Conservation (phyloP, 2,329 filamentous ascomycete species). For the Samsoniella hepiali region DNA sequence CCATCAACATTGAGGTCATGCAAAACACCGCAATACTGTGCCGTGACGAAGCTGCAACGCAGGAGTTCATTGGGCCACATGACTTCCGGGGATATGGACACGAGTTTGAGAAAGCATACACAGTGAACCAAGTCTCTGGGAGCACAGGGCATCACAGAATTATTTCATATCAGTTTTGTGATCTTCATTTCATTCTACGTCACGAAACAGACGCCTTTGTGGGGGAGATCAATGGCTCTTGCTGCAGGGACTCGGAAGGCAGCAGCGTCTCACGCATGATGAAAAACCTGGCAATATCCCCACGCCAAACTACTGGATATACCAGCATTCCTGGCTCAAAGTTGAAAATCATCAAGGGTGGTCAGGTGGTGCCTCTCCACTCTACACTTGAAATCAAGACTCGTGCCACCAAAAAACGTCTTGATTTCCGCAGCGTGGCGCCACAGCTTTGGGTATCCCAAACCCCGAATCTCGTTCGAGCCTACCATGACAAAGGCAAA, state of each 20-base stretch:
- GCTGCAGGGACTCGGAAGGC: not conserved
- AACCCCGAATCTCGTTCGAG: conserved; percentile 44
- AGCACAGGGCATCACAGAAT: conserved; percentile 46
- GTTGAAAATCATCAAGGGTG: conserved; percentile 32
- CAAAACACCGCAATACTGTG: no score
- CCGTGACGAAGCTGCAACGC: no score
- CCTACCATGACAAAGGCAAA: conserved; percentile 37
- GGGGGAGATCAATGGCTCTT: conserved; percentile 23
- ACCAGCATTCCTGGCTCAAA: conserved; percentile 23
- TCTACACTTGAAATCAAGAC: conserved; percentile 47
- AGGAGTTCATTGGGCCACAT: conserved; percentile 30
- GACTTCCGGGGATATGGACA: conserved; percentile 44
- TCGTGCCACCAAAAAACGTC: conserved; percentile 29
- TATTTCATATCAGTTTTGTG: conserved; percentile 42
- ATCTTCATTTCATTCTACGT: conserved; percentile 39
- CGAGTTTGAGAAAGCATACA: conserved; percentile 44
- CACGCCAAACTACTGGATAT: not conserved
- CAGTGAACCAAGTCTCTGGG: conserved; percentile 30
- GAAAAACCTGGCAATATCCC: not conserved
- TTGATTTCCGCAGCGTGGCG: conserved; percentile 34
- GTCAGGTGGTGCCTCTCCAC: conserved; percentile 29
- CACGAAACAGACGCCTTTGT: conserved; percentile 44
- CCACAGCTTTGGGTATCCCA: conserved; percentile 46
- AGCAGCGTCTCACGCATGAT: not conserved
- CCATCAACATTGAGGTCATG: no score